Percentiles rank a stretch among this genome's conserved stretches.
These are phyloP conservation scores for Trametes sanguinea DNA, from an alignment of 768 basidiomycete species.

Conservation along the genomic window DNA sequence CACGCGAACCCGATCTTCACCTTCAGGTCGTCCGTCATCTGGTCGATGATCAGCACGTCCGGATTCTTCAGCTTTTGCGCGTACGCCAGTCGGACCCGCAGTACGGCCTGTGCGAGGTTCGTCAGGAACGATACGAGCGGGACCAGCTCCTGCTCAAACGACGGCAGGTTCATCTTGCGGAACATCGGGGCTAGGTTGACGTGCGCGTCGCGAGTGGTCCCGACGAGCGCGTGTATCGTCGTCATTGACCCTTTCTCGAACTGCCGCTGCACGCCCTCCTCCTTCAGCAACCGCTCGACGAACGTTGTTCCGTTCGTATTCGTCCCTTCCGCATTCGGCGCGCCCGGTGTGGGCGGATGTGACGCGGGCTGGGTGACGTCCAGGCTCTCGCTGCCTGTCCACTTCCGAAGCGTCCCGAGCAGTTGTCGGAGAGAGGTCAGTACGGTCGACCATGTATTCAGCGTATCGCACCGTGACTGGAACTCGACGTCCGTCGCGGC, in stretches of 20 bases:
- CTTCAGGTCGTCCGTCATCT: slow-evolving; percentile 91
- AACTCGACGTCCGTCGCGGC: slow-evolving; percentile 65
- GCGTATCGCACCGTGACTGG: slow-evolving; percentile 81
- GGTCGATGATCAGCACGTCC: slow-evolving; percentile 87
- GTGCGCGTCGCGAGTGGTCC: slow-evolving; percentile 83
- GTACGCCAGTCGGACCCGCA: slow-evolving; percentile 88
- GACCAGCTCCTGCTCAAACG: slow-evolving; percentile 85
- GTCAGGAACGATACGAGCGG: slow-evolving; percentile 96
- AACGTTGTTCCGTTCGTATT: slow-evolving; percentile 78
- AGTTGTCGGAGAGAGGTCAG: slow-evolving; percentile 83
- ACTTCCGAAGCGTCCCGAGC: slow-evolving; percentile 77
- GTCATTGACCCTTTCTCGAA: slow-evolving; percentile 90
- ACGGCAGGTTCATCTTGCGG: slow-evolving; percentile 86
- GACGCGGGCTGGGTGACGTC: slow-evolving; percentile 84
- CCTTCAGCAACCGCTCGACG: slow-evolving; percentile 91
- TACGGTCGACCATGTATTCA: slow-evolving; percentile 92
- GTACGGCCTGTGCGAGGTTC: slow-evolving; percentile 86
- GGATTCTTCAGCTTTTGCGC: slow-evolving; percentile 87
- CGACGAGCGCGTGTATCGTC: slow-evolving; percentile 85
- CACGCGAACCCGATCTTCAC: slow-evolving; percentile 90
- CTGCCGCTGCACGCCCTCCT: slow-evolving; percentile 92
- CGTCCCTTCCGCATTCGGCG: slow-evolving; percentile 36
- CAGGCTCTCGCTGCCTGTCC: slow-evolving; percentile 92
- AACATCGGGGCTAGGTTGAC: slow-evolving; percentile 77
- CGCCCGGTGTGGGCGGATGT: slow-evolving; percentile 45